phyloP scores from a whole-genome alignment of 2,329 filamentous ascomycete genomes.

The Fusarium globosum region DNA sequence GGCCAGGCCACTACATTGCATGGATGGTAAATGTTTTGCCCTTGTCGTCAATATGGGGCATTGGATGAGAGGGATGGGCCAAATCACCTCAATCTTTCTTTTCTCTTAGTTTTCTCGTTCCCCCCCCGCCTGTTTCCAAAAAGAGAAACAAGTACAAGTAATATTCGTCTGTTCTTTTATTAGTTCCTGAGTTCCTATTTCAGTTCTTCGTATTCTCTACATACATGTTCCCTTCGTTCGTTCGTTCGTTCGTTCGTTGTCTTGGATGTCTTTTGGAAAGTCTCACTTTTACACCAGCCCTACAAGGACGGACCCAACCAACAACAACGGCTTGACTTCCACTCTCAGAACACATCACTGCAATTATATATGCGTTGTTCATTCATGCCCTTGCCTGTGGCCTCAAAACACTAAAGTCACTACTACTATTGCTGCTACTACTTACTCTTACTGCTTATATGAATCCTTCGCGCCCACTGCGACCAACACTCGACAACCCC shows the following conservation, averaged over 20 bases:
- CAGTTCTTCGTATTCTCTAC: constrained; percentile 9
- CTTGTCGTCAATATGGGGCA: constrained; percentile 35
- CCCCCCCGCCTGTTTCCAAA: constrained; percentile 4
- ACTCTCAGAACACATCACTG: neutral
- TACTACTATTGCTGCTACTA: neutral
- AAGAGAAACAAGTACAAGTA: neutral
- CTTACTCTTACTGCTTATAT: neutral
- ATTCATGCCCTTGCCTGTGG: neutral
- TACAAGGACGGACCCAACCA: neutral
- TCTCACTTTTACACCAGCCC: neutral
- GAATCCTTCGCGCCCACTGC: neutral
- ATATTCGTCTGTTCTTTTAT: constrained; percentile 5
- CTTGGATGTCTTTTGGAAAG: neutral
- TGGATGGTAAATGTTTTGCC: constrained; percentile 34
- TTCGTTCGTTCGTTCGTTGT: neutral
- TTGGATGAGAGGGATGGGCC: constrained; percentile 21
- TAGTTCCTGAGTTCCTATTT: constrained; percentile 18
- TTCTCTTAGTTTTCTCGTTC: constrained; percentile 21
- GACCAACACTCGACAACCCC: constrained; percentile 2
- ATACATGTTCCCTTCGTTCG: neutral
- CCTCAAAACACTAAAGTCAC: neutral
- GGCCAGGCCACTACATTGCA: constrained; percentile 26
- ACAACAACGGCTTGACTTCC: neutral
- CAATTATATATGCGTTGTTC: neutral
- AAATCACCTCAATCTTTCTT: constrained; percentile 12